Conservation (phyloP, 345 rosid genomes). For the Nasturtium officinale region DNA sequence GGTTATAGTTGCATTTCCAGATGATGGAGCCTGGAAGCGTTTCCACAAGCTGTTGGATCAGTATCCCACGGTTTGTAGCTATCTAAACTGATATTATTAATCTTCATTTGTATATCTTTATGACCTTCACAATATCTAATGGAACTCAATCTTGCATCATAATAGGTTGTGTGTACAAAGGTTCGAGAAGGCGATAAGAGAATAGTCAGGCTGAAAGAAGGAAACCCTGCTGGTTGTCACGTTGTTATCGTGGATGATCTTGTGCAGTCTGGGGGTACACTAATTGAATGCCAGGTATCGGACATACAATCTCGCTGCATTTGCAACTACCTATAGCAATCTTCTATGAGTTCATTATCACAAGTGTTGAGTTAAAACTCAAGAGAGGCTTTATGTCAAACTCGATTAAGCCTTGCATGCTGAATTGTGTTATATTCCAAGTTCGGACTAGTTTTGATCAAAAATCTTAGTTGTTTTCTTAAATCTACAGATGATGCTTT, state of each 20-base stretch:
- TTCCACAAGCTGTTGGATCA: constrained; percentile 89
- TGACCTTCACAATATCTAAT: constrained; percentile 14
- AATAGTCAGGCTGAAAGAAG: constrained; percentile 89
- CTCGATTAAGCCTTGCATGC: background rate
- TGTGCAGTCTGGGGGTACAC: constrained; percentile 98
- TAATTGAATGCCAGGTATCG: constrained; percentile 93
- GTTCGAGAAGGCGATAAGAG: constrained; percentile 96
- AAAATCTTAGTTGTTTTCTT: background rate
- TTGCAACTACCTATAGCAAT: background rate
- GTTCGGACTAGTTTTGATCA: background rate
- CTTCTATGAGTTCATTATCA: background rate
- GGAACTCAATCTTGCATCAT: constrained; percentile 37
- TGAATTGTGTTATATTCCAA: background rate
- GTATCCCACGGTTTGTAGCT: constrained; percentile 69
- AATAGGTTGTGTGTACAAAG: constrained; percentile 88
- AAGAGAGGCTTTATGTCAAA: background rate
- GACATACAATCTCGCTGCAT: constrained; percentile 6
- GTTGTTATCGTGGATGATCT: constrained; percentile 96
- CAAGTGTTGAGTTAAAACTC: background rate
- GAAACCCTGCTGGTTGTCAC: constrained; percentile 85
- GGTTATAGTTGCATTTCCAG: constrained; percentile 95
- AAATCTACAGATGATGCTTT: background rate
- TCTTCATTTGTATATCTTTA: background rate
- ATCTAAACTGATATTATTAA: constrained; percentile 1
- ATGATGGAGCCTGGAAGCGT: constrained; percentile 99